Base-by-base conservation (phyloP, 2,329 filamentous ascomycete species). In the Arthroderma uncinatum region DNA sequence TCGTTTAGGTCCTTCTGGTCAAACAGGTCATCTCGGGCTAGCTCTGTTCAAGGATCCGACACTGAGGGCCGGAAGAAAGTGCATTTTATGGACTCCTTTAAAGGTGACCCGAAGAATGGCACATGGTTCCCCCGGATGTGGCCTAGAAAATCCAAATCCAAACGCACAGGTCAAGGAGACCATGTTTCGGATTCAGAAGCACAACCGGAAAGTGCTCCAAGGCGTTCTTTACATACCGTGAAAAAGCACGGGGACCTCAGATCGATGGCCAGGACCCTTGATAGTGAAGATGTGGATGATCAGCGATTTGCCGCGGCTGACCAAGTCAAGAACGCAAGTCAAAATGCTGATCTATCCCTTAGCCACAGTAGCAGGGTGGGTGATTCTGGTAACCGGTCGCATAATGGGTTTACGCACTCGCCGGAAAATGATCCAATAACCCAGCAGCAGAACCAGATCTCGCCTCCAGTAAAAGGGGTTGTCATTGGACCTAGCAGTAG, bases 191-290 rank as follows among this genome's bases (percentile, higher is more conserved):
- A 40, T 28, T 53, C 54, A 9, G 36, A 52, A n/a, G 23, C 55
- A 14, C 25, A 34, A n/a, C 14, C 12, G n/a, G 7, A 34, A 2
- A 36, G 55, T 57, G 14, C 30, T 14, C 54, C 55, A 2, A 57
- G 28, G 14, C 58, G 40, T 34, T 58, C 56, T 14, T 60, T 63
- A 54, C 61, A 62, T 55, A 54, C 59, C 4, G 54, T 58, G 12
- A 60, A 57, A 36, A 63, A 60, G 28, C 56, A 60, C 54, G 25
- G 23, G 7, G 57, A 63, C 55, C 55, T 63, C 47, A 60, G 61
- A 9, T 58, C 58, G 10, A 53, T 57, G 14, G 61, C 61, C 9
- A 57, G 39, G 28, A 16, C 28, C 28, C 14, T 30, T 16, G 28
- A 30, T 50, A 30, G 16, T 12, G 47, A 16, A 16, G n/a, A 50